phyloP scores from a whole-genome alignment of 2,329 filamentous ascomycete genomes.

The Harringtonia lauricola region DNA sequence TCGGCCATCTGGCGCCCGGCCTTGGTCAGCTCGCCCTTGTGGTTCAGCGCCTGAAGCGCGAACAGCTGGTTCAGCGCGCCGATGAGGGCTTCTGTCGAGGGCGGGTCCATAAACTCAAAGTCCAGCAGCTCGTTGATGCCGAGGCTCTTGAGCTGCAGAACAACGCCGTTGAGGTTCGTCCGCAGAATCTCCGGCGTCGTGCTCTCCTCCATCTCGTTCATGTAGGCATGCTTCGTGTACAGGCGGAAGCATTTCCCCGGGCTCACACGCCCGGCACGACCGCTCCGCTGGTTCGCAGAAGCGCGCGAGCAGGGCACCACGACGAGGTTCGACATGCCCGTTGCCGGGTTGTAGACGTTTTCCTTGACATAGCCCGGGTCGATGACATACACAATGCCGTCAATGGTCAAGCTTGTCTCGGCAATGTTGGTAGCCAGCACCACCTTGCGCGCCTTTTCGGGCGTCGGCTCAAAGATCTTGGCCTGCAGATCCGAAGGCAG shows the following conservation, averaged over 20 bases:
- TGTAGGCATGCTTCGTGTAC: conserved; percentile 88
- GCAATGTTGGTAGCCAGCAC: conserved; percentile 95
- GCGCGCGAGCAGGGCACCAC: conserved; percentile 87
- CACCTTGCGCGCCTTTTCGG: conserved; percentile 75
- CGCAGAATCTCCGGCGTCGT: conserved; percentile 90
- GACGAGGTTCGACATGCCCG: conserved; percentile 84
- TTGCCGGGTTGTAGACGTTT: conserved; percentile 83
- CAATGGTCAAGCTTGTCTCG: conserved; percentile 89
- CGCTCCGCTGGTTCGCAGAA: conserved; percentile 84
- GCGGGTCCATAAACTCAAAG: conserved; percentile 95
- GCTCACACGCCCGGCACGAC: conserved; percentile 82
- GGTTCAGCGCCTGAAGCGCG: conserved; percentile 78
- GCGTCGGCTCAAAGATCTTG: conserved; percentile 91
- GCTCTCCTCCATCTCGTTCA: conserved; percentile 88
- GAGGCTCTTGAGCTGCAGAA: conserved; percentile 77
- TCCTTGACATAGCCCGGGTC: conserved; percentile 94
- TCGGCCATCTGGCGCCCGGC: conserved; percentile 90
- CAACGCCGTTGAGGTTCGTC: conserved; percentile 74
- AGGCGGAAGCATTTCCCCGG: conserved; percentile 89
- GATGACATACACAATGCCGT: conserved; percentile 92
- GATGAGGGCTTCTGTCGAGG: conserved; percentile 80
- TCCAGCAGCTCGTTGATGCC: conserved; percentile 87
- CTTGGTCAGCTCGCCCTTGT: conserved; percentile 80
- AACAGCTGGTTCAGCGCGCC: conserved; percentile 84
- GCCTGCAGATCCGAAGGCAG: conserved; percentile 81